Percentiles rank a stretch among this genome's conserved stretches.
Evolutionary conservation across 2,329 filamentous ascomycete genomes (phyloP).

Genomic region (Sporothrix schenckii): DNA sequence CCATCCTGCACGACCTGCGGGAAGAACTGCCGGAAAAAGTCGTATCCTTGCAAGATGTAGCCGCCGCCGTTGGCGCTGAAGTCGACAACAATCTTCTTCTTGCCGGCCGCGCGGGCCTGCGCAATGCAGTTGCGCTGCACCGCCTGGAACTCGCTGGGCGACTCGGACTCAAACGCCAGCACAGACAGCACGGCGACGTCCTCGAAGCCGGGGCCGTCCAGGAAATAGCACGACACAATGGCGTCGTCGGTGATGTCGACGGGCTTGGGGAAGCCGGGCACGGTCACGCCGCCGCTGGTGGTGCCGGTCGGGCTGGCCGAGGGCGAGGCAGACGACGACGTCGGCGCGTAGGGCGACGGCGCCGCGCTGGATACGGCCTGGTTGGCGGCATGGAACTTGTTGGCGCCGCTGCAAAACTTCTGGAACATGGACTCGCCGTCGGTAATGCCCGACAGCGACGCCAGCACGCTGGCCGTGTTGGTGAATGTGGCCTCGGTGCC

Average conservation of each 20-base stretch:
- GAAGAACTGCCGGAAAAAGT: constrained; percentile 63
- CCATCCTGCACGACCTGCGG: constrained; percentile 45
- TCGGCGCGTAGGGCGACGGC: neutral
- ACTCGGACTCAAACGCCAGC: constrained; percentile 39
- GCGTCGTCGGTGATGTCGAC: constrained; percentile 40
- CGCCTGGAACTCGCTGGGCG: constrained; percentile 43
- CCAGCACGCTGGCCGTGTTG: constrained; percentile 43
- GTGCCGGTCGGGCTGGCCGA: constrained; percentile 19
- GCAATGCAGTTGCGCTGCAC: constrained; percentile 44
- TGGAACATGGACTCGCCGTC: constrained; percentile 44
- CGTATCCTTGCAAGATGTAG: constrained; percentile 61
- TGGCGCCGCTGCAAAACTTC: constrained; percentile 41
- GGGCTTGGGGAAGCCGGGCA: constrained; percentile 40
- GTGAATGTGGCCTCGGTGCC: constrained; percentile 42
- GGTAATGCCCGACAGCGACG: constrained; percentile 40
- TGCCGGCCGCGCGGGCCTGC: constrained; percentile 50
- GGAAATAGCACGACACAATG: constrained; percentile 44
- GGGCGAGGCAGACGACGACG: constrained; percentile 14
- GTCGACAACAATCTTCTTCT: constrained; percentile 64
- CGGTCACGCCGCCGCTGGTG: constrained; percentile 2
- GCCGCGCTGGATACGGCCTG: neutral
- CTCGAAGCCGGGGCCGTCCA: constrained; percentile 40
- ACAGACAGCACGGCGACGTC: constrained; percentile 44
- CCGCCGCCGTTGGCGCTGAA: constrained; percentile 62
- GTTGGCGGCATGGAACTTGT: neutral